Evolutionary conservation across 208 protist species (phyloP), one percentile per base, ranked within the genome.

Genomic region (Acanthamoeba divionensis): DNA sequence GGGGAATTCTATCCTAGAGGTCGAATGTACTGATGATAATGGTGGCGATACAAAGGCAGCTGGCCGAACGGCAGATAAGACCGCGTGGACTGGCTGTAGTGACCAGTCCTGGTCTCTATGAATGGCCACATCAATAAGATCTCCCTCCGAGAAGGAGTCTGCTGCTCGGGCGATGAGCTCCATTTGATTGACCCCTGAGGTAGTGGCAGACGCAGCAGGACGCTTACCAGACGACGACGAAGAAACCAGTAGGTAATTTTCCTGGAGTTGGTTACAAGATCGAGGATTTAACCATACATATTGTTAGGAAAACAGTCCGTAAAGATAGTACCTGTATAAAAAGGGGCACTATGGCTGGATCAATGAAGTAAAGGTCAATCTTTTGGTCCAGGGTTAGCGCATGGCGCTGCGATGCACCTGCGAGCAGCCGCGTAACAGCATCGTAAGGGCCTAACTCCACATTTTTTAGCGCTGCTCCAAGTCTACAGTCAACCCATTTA

Each of bases 371-470:
- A 90, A 95, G 93, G 15, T 93, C 50, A 50, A 97, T 93, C 91
- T 97, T 92, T 54, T 97, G 94, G 10, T 67, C 33, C 45, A 97
- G 92, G 62, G 96, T 95, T 71, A 92, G 90, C 90, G 95, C 91
- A 13, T 90, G 91, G 66, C 91, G 93, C 3, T 90, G 95, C 44
- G 91, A 96, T 18, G 85, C 57, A 5, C 60, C 44, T 44, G 96
- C 75, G 55, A 99, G 93, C 41, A 99, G 95, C 69, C 94, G 94
- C 82, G 97, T 93, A 2, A 96, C 95, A 0, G 96, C 95, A 38
- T 98, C 96, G 91, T 99, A 99, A 55, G 98, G 92, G 31, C 95
- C 94, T 5, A 96, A 82, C 67, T 98, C 97, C 52, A 96, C 87
- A 92, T 99, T 95, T 90, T 99, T 98, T 33, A 87, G 52, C 18